Evolutionary conservation across 768 basidiomycete species (phyloP).

Genomic region (Galerina sulciceps): DNA sequence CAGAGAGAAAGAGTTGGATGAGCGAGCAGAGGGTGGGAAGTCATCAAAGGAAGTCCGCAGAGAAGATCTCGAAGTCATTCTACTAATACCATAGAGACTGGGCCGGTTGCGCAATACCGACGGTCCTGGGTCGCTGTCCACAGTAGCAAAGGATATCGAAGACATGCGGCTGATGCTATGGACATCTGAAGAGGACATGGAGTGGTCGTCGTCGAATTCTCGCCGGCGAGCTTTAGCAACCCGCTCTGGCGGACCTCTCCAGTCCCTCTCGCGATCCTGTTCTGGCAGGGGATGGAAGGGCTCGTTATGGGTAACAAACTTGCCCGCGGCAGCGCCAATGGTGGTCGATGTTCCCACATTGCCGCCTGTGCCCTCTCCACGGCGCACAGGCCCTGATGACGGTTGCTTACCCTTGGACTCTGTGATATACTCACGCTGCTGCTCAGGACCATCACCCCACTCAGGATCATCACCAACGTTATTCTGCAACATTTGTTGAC

Average conservation of each 20-base stretch:
- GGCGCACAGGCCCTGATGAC: slow-evolving; percentile 67
- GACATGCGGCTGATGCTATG: slow-evolving; percentile 78
- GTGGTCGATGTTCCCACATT: slow-evolving; percentile 49
- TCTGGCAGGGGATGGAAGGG: slow-evolving; percentile 29
- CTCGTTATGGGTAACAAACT: slow-evolving; percentile 40
- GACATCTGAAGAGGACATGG: slow-evolving; percentile 88
- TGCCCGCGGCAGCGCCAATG: slow-evolving; percentile 64
- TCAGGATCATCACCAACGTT: slow-evolving; percentile 59
- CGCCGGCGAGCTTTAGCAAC: slow-evolving; percentile 78
- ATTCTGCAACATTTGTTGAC: slow-evolving; percentile 73
- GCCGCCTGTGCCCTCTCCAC: slow-evolving; percentile 48
- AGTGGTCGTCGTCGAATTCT: slow-evolving; percentile 90
- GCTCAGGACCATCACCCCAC: slow-evolving; percentile 58
- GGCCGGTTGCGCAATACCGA: slow-evolving; percentile 65
- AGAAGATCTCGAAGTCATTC: slow-evolving; percentile 79
- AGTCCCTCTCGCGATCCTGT: slow-evolving; percentile 43
- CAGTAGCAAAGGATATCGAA: slow-evolving; percentile 79
- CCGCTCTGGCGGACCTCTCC: slow-evolving; percentile 63
- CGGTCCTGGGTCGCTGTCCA: slow-evolving; percentile 87
- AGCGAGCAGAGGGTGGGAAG: slow-evolving; percentile 72
- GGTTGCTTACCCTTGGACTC: slow-evolving; percentile 57
- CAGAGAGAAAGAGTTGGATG: slow-evolving; percentile 79
- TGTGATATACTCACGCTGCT: slow-evolving; percentile 41
- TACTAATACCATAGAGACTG: slow-evolving; percentile 66
- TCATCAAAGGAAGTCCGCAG: slow-evolving; percentile 76